phyloP scores from a whole-genome alignment of 805 yeast genomes.

The Lipomyces sp. region DNA sequence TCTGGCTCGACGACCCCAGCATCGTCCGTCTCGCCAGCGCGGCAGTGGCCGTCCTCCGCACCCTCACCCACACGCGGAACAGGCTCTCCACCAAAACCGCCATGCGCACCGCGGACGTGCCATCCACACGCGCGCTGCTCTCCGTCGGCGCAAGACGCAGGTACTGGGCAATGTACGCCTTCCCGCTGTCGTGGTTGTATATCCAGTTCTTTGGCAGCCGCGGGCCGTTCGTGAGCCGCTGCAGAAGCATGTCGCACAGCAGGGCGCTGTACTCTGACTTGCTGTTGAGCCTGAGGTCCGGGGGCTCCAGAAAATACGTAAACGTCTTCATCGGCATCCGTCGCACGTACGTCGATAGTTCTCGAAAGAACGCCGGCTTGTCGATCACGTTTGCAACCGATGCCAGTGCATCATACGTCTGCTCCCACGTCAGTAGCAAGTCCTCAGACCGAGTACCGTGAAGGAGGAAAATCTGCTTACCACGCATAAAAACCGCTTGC shows the following conservation, averaged over 20 bases:
- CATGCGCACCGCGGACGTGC: slow-evolving; percentile 5
- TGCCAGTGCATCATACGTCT: slow-evolving; percentile 8
- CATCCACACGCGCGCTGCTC: not conserved
- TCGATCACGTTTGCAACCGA: slow-evolving; percentile 5
- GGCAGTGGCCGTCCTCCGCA: slow-evolving; percentile 10
- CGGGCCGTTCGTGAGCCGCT: not conserved
- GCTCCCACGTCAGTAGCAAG: not conserved
- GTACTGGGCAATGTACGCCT: slow-evolving; percentile 5
- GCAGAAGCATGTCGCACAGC: slow-evolving; percentile 13
- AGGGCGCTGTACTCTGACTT: slow-evolving; percentile 3
- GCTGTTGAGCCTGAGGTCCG: slow-evolving; percentile 5
- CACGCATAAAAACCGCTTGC: slow-evolving; percentile 10
- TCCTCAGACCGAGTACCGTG: no score
- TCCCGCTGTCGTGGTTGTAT: slow-evolving; percentile 11
- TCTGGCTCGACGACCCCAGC: slow-evolving; percentile 2
- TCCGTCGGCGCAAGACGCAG: slow-evolving; percentile 3
- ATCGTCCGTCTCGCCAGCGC: slow-evolving; percentile 7
- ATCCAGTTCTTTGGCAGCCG: slow-evolving; percentile 14
- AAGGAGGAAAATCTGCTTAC: not conserved
- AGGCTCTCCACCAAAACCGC: slow-evolving; percentile 11
- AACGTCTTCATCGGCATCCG: slow-evolving; percentile 6
- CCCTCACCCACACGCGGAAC: slow-evolving; percentile 17
- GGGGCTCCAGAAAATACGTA: slow-evolving; percentile 14
- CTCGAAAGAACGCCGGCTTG: slow-evolving; percentile 10
- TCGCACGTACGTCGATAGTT: slow-evolving; percentile 12